Conservation (phyloP, 768 basidiomycete genomes). For the Sistotremastrum suecicum region DNA sequence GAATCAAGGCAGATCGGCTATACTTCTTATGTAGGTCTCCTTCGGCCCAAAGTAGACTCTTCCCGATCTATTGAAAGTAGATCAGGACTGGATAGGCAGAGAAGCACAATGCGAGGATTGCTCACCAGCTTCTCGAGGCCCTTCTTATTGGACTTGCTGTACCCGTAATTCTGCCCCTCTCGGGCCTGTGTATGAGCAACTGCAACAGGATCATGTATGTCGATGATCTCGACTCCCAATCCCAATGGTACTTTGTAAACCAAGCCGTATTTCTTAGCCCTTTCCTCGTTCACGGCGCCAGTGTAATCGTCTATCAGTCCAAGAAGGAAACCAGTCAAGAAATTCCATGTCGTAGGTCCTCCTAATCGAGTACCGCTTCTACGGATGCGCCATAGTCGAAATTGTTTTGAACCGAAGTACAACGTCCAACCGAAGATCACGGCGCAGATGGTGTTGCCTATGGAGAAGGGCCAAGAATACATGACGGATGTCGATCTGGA, state of each 20-base stretch:
- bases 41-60: slow-evolving; percentile 24
- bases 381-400: too few relatives aligned
- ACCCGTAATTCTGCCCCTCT: slow-evolving; percentile 16
- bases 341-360: slow-evolving; percentile 28
- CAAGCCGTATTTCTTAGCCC: slow-evolving; percentile 34
- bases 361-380: slow-evolving; percentile 18
- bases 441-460: too few relatives aligned
- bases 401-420: too few relatives aligned
- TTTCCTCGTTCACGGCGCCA: slow-evolving; percentile 26
- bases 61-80: slow-evolving; percentile 16
- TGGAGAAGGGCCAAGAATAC: too few relatives aligned
- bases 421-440: too few relatives aligned
- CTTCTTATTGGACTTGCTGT: slow-evolving; percentile 1
- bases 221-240: slow-evolving; percentile 8
- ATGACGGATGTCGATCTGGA: too few relatives aligned
- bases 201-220: slow-evolving; percentile 25
- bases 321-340: slow-evolving; percentile 26
- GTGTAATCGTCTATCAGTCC: slow-evolving; percentile 17
- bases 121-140: slow-evolving; percentile 27
- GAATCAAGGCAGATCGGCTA: neutral
- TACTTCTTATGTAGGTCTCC: slow-evolving; percentile 31
- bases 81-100: neutral
- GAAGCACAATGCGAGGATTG: neutral
- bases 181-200: slow-evolving; percentile 33
- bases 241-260: slow-evolving; percentile 26